Evolutionary conservation across 1,139 yeast species (phyloP).

Genomic region (Suhomyces chickasaworum): DNA sequence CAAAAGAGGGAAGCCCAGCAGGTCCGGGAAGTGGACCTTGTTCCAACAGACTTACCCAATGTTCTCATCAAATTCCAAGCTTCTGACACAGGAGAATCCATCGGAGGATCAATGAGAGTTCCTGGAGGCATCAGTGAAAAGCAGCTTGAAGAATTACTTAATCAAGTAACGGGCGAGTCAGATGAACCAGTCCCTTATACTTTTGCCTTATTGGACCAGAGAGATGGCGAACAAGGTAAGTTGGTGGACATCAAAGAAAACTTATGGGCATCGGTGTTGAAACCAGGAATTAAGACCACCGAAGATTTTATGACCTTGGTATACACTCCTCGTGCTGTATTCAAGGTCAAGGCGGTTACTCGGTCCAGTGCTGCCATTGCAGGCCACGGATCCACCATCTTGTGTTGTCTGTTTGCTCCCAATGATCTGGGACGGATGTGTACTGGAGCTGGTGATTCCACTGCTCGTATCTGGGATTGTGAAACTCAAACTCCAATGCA

Average conservation of each 20-base stretch:
- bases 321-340: constrained; percentile 92
- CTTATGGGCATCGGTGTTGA: constrained; percentile 74
- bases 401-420: constrained; percentile 94
- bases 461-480: constrained; percentile 98
- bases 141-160: constrained; percentile 85
- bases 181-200: constrained; percentile 93
- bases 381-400: constrained; percentile 92
- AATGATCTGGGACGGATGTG: constrained; percentile 83
- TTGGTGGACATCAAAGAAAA: constrained; percentile 74
- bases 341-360: constrained; percentile 89
- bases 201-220: constrained; percentile 63
- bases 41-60: constrained; percentile 82
- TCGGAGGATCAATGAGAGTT: constrained; percentile 85
- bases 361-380: constrained; percentile 90
- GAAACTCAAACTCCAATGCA: constrained; percentile 88
- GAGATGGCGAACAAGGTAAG: constrained; percentile 28
- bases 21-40: constrained; percentile 70
- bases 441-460: constrained; percentile 95
- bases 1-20: constrained; percentile 84
- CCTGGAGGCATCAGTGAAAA: constrained; percentile 88
- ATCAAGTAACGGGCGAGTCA: constrained; percentile 62
- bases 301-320: constrained; percentile 92
- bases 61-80: constrained; percentile 90
- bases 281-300: constrained; percentile 85
- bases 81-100: constrained; percentile 86